Percentiles rank a stretch among this genome's conserved stretches.
phyloP scores from a whole-genome alignment of 225 moss, liverwort and hornwort genomes.

The Sphagnum tenellum region DNA sequence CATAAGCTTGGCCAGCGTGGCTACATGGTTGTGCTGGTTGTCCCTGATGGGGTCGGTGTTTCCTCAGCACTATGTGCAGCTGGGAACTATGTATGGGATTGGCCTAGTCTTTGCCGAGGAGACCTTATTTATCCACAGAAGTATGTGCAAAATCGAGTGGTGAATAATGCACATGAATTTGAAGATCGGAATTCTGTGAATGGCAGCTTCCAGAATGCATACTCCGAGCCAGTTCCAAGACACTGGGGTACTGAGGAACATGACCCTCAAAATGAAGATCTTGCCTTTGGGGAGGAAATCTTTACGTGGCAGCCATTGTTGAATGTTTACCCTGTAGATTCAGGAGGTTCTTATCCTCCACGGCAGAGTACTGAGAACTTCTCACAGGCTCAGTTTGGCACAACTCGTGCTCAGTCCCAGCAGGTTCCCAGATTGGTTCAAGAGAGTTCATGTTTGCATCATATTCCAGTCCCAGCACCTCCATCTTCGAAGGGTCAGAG shows the following conservation, averaged over 20 bases:
- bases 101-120: slow-evolving; percentile 70
- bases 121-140: slow-evolving; percentile 36
- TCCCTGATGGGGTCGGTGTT: slow-evolving; percentile 68
- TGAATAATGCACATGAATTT: slow-evolving; percentile 10
- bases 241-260: slow-evolving; percentile 26
- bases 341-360: slow-evolving; percentile 16
- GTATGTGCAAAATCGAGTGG: slow-evolving; percentile 2
- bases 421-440: slow-evolving; percentile 32
- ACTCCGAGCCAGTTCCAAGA: slow-evolving; percentile 23
- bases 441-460: slow-evolving; percentile 15
- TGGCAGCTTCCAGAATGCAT: slow-evolving; percentile 31
- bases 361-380: slow-evolving; percentile 16
- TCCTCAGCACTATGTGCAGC: slow-evolving; percentile 76
- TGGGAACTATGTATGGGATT: slow-evolving; percentile 79
- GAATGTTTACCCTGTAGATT: slow-evolving; percentile 12
- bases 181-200: slow-evolving; percentile 27
- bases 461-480: slow-evolving; percentile 17
- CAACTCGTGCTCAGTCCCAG: slow-evolving; percentile 42
- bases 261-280: slow-evolving; percentile 27
- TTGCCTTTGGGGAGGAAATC: slow-evolving; percentile 29
- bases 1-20: slow-evolving; percentile 89
- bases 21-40: slow-evolving; percentile 76
- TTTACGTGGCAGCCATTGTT: slow-evolving; percentile 23
- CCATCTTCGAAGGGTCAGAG: too few species aligned
- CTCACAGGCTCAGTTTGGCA: slow-evolving; percentile 38